These are phyloP conservation scores for Symbiodinium pilosum DNA, from an alignment of 73 alveolate species.

Conservation along the genomic window DNA sequence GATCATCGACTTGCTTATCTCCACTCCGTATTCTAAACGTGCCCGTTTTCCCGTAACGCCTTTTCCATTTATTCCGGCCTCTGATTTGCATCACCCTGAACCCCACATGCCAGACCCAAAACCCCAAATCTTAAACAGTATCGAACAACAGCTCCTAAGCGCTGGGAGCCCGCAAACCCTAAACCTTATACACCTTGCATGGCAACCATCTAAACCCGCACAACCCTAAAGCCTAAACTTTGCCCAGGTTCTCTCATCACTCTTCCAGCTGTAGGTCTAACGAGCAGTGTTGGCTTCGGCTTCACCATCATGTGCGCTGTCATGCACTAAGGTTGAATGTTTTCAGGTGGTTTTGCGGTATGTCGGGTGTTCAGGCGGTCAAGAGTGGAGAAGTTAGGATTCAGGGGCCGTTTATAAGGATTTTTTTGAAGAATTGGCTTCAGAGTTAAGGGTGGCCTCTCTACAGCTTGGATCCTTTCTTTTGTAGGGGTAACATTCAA, in stretches of 20 bases:
- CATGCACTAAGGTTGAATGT: no score
- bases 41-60: background rate
- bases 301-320: conserved; percentile 3
- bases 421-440: no score
- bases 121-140: no score
- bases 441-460: no score
- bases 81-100: background rate
- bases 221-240: background rate
- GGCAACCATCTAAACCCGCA: background rate
- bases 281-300: conserved; percentile 16
- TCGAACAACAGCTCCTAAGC: background rate
- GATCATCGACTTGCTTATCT: background rate
- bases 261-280: background rate
- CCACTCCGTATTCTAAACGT: background rate
- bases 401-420: no score
- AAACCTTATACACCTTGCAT: background rate
- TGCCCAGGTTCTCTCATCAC: background rate
- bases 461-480: no score
- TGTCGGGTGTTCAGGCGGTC: no score
- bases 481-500: no score
- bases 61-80: background rate
- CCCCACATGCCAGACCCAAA: no score
- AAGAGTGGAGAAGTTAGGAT: no score
- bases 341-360: no score
- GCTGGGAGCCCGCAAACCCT: background rate